Percentiles rank a stretch among this genome's conserved stretches.
These are phyloP conservation scores for Xylaria digitata DNA, from an alignment of 2,329 filamentous ascomycete genomes.

Conservation along the genomic window DNA sequence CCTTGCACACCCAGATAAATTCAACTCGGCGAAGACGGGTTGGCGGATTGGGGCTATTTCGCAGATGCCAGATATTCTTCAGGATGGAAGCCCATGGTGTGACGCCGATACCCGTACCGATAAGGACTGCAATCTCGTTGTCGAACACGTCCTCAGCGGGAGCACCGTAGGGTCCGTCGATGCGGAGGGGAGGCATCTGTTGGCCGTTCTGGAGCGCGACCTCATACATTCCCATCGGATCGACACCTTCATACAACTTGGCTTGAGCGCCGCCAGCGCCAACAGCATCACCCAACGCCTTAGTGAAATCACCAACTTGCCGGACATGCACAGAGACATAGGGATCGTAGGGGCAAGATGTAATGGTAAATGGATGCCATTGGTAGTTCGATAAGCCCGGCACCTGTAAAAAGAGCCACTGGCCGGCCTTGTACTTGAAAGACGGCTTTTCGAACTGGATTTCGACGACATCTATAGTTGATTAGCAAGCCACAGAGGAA, in stretches of 20 bases:
- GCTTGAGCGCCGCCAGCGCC: slow-evolving; percentile 88
- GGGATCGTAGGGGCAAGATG: slow-evolving; percentile 94
- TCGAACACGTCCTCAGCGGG: slow-evolving; percentile 98
- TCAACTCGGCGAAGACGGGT: slow-evolving; percentile 91
- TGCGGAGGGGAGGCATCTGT: slow-evolving; percentile 87
- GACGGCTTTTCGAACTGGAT: slow-evolving; percentile 97
- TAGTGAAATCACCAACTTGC: slow-evolving; percentile 96
- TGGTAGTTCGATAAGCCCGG: slow-evolving; percentile 88
- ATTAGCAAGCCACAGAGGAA: slow-evolving; percentile 46
- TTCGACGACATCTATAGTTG: slow-evolving; percentile 81
- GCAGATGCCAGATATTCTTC: slow-evolving; percentile 98
- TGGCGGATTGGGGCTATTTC: slow-evolving; percentile 88
- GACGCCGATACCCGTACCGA: slow-evolving; percentile 88
- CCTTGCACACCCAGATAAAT: slow-evolving; percentile 99
- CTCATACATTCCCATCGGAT: slow-evolving; percentile 97
- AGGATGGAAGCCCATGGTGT: slow-evolving; percentile 88
- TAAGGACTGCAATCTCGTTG: slow-evolving; percentile 87
- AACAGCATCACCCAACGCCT: slow-evolving; percentile 92
- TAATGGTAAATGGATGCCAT: slow-evolving; percentile 99
- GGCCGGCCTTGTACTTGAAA: slow-evolving; percentile 97
- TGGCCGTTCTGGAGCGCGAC: slow-evolving; percentile 94
- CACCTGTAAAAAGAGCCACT: slow-evolving; percentile 97
- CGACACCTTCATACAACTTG: slow-evolving; percentile 89
- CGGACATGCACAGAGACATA: slow-evolving; percentile 95
- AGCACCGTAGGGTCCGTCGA: slow-evolving; percentile 96